Percentiles rank a stretch among this genome's conserved stretches.
Evolutionary conservation across 495 filamentous ascomycete genomes (phyloP).

Genomic region (Neurospora intermedia): DNA sequence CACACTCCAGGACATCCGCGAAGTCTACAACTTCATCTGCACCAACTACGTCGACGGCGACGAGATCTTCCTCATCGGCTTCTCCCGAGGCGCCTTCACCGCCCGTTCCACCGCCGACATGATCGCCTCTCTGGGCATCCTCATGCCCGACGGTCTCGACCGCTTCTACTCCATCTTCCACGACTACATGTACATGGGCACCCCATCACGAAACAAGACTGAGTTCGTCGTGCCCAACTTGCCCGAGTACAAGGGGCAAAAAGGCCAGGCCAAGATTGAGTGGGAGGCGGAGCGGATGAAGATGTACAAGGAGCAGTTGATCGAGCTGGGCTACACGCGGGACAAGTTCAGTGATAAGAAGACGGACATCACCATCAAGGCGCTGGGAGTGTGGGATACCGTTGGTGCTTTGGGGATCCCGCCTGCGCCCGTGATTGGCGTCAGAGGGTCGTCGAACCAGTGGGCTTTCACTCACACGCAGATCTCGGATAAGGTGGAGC

Average conservation of each 20-base stretch:
- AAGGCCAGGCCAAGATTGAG: constrained; percentile 17
- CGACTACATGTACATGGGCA: constrained; percentile 33
- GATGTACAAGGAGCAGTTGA: constrained; percentile 17
- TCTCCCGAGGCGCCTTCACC: constrained; percentile 61
- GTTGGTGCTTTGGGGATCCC: constrained; percentile 28
- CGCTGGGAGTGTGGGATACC: constrained; percentile 29
- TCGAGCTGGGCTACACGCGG: constrained; percentile 15
- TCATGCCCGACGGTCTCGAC: constrained; percentile 50
- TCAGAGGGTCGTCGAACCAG: constrained; percentile 22
- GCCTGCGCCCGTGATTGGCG: constrained; percentile 23
- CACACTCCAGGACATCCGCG: constrained; percentile 37
- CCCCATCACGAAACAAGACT: constrained; percentile 5
- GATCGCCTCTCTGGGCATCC: constrained; percentile 47
- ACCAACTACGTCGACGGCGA: constrained; percentile 55
- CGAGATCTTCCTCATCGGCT: constrained; percentile 56
- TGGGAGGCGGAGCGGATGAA: constrained; percentile 19
- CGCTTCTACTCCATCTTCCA: constrained; percentile 48
- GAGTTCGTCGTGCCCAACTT: constrained; percentile 13
- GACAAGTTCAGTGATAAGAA: constrained; percentile 16
- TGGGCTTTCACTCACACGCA: constrained; percentile 48
- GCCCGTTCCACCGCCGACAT: constrained; percentile 51
- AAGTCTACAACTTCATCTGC: constrained; percentile 53
- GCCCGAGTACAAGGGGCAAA: constrained; percentile 9
- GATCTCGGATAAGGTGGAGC: constrained; percentile 44
- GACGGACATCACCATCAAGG: constrained; percentile 27